Base-by-base conservation (phyloP, 2,329 filamentous ascomycete species). In the Aspergillus pseudoviridinutans region DNA sequence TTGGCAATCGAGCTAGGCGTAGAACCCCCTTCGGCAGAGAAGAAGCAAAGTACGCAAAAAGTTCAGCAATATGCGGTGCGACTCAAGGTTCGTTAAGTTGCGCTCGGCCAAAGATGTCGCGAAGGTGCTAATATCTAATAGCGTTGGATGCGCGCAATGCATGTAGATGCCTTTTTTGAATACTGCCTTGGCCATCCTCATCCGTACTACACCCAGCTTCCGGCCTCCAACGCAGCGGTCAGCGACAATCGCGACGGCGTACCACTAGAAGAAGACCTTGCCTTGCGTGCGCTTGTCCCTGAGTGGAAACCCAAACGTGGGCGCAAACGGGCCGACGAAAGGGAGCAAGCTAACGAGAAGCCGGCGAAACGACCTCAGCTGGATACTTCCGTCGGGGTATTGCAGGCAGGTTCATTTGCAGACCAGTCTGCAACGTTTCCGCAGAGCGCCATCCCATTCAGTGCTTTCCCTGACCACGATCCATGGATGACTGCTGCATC, bases 61-160 rank as follows among this genome's bases (percentile, higher is more conserved):
- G 89, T 97, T 57, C 91, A 96, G 72, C 92, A 97, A 72, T 97
- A 96, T 78, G 91, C 91, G 47, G 92, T 97, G 50, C 84, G 92
- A 58, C 78, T 97, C 57, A 97, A 97, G 85, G 90, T 92, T 75
- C 68, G 76, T 68, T 47, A 47, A 22, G 14, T 44, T 17, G 32
- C 44, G 12, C 51, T 51, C 51, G 51, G 51, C 42, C 32, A 3
- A 25, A 20, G 29, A 17, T 54, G 27, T 29, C 32, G 20, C 51
- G 22, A 10, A n/a, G n/a, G 46, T 51, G 49, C 58, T 62, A 58
- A 65, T 51, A 2, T 51, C 7, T 25, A 50, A 42, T 66, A 90
- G 90, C 87, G 93, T 69, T 97, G 92, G 92, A 94, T 97, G 90
- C 91, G 91, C 71, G 92, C 92, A 4, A 93, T 96, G 89, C 92